Conservation (phyloP, 1,139 yeast species). For the Pneumocystis oryctolagi region DNA sequence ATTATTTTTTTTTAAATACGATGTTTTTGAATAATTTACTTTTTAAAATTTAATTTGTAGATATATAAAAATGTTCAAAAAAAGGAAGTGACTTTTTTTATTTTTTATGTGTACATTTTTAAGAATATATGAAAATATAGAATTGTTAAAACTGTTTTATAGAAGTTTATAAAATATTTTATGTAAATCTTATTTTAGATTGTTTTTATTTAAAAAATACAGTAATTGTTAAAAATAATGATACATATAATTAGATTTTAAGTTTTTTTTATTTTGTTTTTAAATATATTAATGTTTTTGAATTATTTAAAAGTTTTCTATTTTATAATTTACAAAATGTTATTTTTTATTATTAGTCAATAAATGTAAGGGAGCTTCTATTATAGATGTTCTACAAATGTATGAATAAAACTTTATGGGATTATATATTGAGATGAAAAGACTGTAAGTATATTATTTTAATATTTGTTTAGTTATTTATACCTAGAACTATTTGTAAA, state of each 20-base stretch:
- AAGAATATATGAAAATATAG: not conserved
- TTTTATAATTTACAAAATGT: not conserved
- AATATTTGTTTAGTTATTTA: not conserved
- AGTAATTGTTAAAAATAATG: not conserved
- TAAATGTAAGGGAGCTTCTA: not conserved
- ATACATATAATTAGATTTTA: not conserved
- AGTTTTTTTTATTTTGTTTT: not conserved
- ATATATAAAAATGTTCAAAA: not conserved
- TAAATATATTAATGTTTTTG: not conserved
- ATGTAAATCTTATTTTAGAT: not conserved
- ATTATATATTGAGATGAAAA: not conserved
- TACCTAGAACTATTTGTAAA: not conserved
- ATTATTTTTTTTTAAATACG: not conserved
- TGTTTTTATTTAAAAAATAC: not conserved
- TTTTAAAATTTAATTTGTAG: no score
- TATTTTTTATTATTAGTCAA: not conserved
- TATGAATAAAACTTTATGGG: not conserved
- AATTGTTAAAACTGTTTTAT: not conserved
- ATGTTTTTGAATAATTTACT: not conserved
- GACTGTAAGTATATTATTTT: not conserved
- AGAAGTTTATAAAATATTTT: not conserved
- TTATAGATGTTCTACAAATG: not conserved
- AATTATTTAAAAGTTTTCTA: not conserved
- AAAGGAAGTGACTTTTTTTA: not conserved
- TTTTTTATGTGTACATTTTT: not conserved